These are phyloP conservation scores for Dacryopinax primogenitus DNA, from an alignment of 768 basidiomycete genomes.

Conservation along the genomic window DNA sequence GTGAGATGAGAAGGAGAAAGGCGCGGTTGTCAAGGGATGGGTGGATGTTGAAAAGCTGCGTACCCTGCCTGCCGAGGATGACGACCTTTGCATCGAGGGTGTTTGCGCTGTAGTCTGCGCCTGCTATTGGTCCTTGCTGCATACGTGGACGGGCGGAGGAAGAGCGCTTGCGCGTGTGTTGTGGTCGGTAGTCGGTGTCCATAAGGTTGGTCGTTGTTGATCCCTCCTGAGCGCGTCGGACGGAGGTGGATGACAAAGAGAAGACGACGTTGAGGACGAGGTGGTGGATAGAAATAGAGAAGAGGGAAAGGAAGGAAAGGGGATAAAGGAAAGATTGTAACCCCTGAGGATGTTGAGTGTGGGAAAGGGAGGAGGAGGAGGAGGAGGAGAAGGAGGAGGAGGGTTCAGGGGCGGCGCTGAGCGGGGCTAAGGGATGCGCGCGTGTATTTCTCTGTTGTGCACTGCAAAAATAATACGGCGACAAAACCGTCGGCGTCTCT, in stretches of 20 bases:
- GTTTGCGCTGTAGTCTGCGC: constrained; percentile 52
- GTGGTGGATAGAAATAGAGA: too few species aligned
- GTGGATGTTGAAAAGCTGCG: constrained; percentile 15
- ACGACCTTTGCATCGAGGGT: constrained; percentile 92
- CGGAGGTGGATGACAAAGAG: constrained; percentile 3
- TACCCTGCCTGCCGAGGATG: constrained; percentile 74
- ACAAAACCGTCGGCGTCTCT: too few species aligned
- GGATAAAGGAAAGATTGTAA: too few species aligned
- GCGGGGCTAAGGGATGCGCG: too few species aligned
- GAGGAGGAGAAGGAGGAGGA: not conserved
- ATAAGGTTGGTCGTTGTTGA: too few species aligned
- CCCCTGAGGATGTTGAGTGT: too few species aligned
- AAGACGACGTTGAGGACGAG: constrained; percentile 4
- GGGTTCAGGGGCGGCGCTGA: too few species aligned
- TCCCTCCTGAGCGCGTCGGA: not conserved
- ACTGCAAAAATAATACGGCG: too few species aligned
- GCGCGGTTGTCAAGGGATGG: not conserved
- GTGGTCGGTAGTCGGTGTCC: not conserved
- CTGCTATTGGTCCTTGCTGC: constrained; percentile 29
- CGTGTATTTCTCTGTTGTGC: too few species aligned
- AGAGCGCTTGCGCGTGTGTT: not conserved
- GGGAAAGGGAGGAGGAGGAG: not conserved
- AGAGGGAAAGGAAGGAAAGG: too few species aligned
- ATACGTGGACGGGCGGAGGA: constrained; percentile 9
- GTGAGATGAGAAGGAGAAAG: constrained; percentile 13